Evolutionary conservation across 192 early-diverging fungal species (phyloP), one percentile per base, ranked within the genome.

Genomic region (Diversispora eburnea): DNA sequence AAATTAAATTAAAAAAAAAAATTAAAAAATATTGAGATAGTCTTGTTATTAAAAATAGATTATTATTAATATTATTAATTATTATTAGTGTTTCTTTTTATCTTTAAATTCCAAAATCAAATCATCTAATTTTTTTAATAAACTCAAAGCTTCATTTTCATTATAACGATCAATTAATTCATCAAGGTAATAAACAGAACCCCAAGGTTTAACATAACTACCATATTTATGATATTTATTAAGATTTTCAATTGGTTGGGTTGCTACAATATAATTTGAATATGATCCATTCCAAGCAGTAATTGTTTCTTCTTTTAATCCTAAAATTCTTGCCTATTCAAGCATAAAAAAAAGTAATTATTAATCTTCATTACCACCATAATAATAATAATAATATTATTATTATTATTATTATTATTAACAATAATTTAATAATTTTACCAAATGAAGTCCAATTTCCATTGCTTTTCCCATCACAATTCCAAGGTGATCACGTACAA

Each of bases 251-350:
- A 52, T 59, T 22, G 75, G 80, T 51, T 55, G 8, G 6, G 62
- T 77, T 1, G 84, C 86, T 9, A 75, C 81, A 77, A 79, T 80
- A 17, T 77, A 73, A 72, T 87, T 83, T 1, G 86, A 75, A 2
- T 76, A 22, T 8, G 86, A 78, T 0, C 84, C 86, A 67, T 84
- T 79, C 66, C 78, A 80, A n/a, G 66, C 64, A 5, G 84, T 79
- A 12, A 85, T 79, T 2, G 77, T 87, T 64, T 85, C 81, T 48
- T 79, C 80, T 2, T 61, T 74, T 43, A 85, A 78, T 13, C 86
- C 86, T 48, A 65, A 52, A 45, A 82, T 20, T 45, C 84, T 79
- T 22, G 82, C 47, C 46, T 79, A 58, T 54, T 73, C 73, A 19
- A n/a, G n/a, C n/a, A n/a, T n/a, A n/a, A 74, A 72, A 5, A 80